These are phyloP conservation scores for Infundibulicybe gibba DNA, from an alignment of 768 basidiomycete species.

Conservation along the genomic window DNA sequence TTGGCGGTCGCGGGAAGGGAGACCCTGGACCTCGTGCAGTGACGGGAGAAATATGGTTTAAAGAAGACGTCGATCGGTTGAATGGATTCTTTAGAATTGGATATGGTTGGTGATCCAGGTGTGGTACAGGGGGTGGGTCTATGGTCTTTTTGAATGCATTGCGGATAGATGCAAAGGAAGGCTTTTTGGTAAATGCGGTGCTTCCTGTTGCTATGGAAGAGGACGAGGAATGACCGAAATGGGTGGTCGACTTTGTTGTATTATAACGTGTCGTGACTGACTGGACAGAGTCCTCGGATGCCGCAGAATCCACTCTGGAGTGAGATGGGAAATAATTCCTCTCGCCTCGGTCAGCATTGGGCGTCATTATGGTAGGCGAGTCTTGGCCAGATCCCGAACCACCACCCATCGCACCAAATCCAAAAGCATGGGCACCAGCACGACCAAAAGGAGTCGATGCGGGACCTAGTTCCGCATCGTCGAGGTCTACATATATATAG, in stretches of 20 bases:
- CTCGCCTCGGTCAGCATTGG: conserved; percentile 48
- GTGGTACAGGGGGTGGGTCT: conserved; percentile 76
- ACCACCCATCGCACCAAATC: conserved; percentile 36
- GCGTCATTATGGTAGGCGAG: conserved; percentile 61
- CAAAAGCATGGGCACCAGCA: conserved; percentile 37
- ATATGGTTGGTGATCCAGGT: conserved; percentile 63
- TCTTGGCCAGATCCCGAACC: conserved; percentile 54
- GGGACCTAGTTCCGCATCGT: conserved; percentile 64
- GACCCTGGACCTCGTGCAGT: conserved; percentile 24
- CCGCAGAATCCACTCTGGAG: conserved; percentile 70
- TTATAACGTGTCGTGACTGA: conserved; percentile 51
- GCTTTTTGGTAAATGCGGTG: conserved; percentile 73
- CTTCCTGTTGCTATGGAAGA: conserved; percentile 55
- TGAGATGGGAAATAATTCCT: conserved; percentile 65
- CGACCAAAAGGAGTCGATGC: conserved; percentile 73
- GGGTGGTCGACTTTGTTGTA: conserved; percentile 38
- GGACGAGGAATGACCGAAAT: conserved; percentile 65
- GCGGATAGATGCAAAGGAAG: conserved; percentile 82
- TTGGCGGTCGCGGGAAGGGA: conserved; percentile 57
- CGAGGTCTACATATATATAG: conserved; percentile 54
- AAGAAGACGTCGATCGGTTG: conserved; percentile 76
- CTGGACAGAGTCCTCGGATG: conserved; percentile 72
- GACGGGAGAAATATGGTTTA: conserved; percentile 44
- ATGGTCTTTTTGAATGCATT: conserved; percentile 78
- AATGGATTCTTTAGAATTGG: conserved; percentile 79